Evolutionary conservation across 2,329 filamentous ascomycete genomes (phyloP), one percentile per base, ranked within the genome.

Genomic region (Cephalotrichum gorgonifer): DNA sequence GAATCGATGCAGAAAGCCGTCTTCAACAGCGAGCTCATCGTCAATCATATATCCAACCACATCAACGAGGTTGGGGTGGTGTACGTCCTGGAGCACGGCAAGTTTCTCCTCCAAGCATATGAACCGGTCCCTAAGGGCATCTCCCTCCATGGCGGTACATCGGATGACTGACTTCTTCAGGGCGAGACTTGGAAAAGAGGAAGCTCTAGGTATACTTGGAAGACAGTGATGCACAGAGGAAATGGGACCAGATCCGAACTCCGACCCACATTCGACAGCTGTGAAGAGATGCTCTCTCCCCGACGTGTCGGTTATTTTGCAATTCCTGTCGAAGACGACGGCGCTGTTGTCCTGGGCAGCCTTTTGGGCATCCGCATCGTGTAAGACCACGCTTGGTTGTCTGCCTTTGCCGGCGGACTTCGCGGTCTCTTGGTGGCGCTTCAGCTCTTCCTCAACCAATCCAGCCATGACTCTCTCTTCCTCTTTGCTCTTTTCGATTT

Each of bases 41-140:
- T 85, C 74, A 53, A 96, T 85, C 56, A 86, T 88, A 67, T 89
- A 94, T 53, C 90, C 88, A 50, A 95, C 72, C 33, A 97, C 73
- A 45, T 86, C 81, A 41, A 93, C 75, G 12, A 97, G 68, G 58
- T 89, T 88, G 23, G 79, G 75, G 61, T 96, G 88, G 4, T 79
- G 78, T 35, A 93, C 69, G 55, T 77, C 79, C 61, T 87, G 93
- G 43, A 89, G 69, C 1, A 76, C 71, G 62, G 87, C 93, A 47
- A 94, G 69, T 9, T 78, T 73, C 54, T 91, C 86, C 63, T 96
- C 90, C 23, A 95, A 76, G 7, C 75, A 74, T 58, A 88, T 83
- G 47, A 96, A 73, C 53, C 86, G 79, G 61, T 85, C 84, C 59
- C 89, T 89, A 60, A 88, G 80, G 17, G 81, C 75, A 25, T 78